Evolutionary conservation across 176 grass and related monocot species (phyloP).

Genomic region (Paspalum notatum): DNA sequence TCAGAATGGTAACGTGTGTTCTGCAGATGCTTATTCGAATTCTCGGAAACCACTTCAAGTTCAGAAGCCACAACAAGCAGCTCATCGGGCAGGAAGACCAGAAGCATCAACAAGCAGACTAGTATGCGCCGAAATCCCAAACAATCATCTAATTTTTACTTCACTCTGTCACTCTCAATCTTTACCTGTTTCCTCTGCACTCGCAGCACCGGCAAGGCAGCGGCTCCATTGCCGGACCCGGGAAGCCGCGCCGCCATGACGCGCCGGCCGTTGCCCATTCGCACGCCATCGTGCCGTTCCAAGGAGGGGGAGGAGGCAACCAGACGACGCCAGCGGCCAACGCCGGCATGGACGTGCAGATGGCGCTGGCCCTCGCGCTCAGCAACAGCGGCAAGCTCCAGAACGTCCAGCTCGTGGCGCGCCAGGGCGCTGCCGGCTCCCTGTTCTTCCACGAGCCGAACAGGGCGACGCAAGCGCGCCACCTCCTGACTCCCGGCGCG

Average conservation of each 20-base stretch:
- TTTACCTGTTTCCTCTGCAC: slow-evolving; percentile 3
- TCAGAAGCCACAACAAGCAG: slow-evolving; percentile 46
- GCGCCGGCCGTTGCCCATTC: slow-evolving; percentile 19
- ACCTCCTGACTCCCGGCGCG: slow-evolving; percentile 46
- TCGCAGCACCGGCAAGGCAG: slow-evolving; percentile 32
- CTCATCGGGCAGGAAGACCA: slow-evolving; percentile 35
- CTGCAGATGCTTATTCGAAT: slow-evolving; percentile 49
- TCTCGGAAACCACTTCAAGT: slow-evolving; percentile 45
- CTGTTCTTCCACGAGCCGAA: neutral
- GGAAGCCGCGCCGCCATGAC: slow-evolving; percentile 40
- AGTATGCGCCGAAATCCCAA: slow-evolving; percentile 28
- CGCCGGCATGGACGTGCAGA: slow-evolving; percentile 61
- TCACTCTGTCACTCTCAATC: neutral
- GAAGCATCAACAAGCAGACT: slow-evolving; percentile 35
- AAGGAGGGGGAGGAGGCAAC: slow-evolving; percentile 41
- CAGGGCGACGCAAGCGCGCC: slow-evolving; percentile 25
- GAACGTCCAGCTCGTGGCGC: slow-evolving; percentile 64
- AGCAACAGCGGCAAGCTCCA: slow-evolving; percentile 88
- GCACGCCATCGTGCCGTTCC: slow-evolving; percentile 70
- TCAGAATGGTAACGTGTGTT: neutral
- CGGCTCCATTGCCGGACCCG: slow-evolving; percentile 31
- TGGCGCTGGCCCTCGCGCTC: slow-evolving; percentile 87
- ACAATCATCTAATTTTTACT: neutral
- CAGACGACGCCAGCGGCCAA: slow-evolving; percentile 24
- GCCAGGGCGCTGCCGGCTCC: slow-evolving; percentile 29